Evolutionary conservation across 768 basidiomycete species (phyloP).

Genomic region (Mycena crocata): DNA sequence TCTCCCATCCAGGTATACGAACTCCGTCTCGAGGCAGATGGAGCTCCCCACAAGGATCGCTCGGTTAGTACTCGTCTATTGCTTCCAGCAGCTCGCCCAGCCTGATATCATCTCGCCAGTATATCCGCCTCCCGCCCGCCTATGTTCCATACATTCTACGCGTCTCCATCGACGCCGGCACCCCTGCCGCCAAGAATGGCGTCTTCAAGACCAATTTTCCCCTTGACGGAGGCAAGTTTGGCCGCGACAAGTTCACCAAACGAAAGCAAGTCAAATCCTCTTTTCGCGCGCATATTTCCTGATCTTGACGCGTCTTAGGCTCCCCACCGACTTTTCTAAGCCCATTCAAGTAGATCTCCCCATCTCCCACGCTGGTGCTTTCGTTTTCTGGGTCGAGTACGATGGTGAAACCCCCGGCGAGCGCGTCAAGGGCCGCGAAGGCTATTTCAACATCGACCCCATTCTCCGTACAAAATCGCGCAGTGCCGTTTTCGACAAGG

Average conservation of each 20-base stretch:
- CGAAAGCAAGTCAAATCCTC: conserved; percentile 68
- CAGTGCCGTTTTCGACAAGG: conserved; percentile 73
- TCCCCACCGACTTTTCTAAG: conserved; percentile 89
- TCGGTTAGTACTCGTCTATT: conserved; percentile 64
- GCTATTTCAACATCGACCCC: conserved; percentile 98
- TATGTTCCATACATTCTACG: conserved; percentile 90
- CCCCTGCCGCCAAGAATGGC: conserved; percentile 89
- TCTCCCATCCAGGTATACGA: conserved; percentile 86
- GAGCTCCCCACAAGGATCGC: conserved; percentile 87
- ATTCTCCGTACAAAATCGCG: conserved; percentile 82
- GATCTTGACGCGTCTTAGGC: conserved; percentile 53
- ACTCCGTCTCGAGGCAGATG: conserved; percentile 87
- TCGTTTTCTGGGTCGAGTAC: conserved; percentile 95
- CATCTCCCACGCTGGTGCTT: conserved; percentile 96
- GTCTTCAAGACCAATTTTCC: conserved; percentile 98
- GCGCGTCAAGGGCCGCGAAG: conserved; percentile 85
- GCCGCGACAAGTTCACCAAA: conserved; percentile 78
- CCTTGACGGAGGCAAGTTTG: conserved; percentile 89
- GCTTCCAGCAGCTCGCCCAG: conserved; percentile 12
- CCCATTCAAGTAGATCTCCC: conserved; percentile 95
- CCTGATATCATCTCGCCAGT: conserved; percentile 60
- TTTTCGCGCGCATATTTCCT: conserved; percentile 34
- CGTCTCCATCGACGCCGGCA: conserved; percentile 92
- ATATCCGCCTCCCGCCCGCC: conserved; percentile 95
- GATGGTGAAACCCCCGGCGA: conserved; percentile 68